phyloP scores from a whole-genome alignment of 345 rosid species.

The Camelina laxa region DNA sequence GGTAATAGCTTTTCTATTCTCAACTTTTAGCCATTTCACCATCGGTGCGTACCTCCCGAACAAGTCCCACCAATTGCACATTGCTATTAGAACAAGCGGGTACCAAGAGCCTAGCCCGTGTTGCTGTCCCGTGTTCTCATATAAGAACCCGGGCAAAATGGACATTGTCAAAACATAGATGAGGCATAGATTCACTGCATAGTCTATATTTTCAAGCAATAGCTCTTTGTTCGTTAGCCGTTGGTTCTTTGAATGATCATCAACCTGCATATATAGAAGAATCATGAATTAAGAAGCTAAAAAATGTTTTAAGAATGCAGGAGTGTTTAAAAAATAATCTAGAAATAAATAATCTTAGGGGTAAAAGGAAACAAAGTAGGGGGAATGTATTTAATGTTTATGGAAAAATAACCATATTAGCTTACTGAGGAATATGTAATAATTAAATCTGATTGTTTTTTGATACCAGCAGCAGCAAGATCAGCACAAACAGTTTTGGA shows the following conservation, averaged over 20 bases:
- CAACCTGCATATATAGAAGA: slow-evolving; percentile 50
- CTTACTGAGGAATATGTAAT: too few species aligned
- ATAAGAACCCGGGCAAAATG: slow-evolving; percentile 80
- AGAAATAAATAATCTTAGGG: too few species aligned
- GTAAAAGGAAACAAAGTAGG: too few species aligned
- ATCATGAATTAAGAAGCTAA: too few species aligned
- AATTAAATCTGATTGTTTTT: slow-evolving; percentile 40
- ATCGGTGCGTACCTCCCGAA: slow-evolving; percentile 68
- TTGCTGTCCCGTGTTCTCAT: slow-evolving; percentile 72
- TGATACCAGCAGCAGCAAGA: slow-evolving; percentile 85
- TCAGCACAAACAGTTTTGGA: slow-evolving; percentile 79
- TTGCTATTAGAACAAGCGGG: slow-evolving; percentile 61
- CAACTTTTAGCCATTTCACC: slow-evolving; percentile 52
- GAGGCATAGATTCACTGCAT: slow-evolving; percentile 57
- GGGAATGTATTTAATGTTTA: too few species aligned
- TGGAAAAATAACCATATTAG: too few species aligned
- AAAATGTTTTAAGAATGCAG: too few species aligned
- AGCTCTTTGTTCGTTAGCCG: slow-evolving; percentile 60
- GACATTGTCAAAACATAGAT: slow-evolving; percentile 64
- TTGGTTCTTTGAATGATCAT: slow-evolving; percentile 26
- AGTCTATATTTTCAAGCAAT: slow-evolving; percentile 59
- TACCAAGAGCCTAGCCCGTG: slow-evolving; percentile 73
- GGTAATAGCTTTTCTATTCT: slow-evolving; percentile 73
- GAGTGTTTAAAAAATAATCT: too few species aligned
- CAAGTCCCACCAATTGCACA: slow-evolving; percentile 67